These are phyloP conservation scores for Phytophthora podocarpi DNA, from an alignment of 352 stramenopile species.

Conservation along the genomic window DNA sequence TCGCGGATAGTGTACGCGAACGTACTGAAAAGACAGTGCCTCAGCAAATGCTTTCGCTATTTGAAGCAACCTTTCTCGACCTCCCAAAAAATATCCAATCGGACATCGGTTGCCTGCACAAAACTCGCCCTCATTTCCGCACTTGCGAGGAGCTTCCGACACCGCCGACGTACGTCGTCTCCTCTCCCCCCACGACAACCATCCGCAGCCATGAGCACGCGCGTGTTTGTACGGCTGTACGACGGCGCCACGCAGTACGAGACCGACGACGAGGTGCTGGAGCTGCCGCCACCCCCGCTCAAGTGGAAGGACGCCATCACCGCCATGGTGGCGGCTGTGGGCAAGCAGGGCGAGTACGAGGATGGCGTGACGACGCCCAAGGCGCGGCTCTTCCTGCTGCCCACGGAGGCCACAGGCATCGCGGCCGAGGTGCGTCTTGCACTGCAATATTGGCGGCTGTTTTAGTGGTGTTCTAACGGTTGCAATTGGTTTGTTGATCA, in stretches of 20 bases:
- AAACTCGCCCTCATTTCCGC: constrained; percentile 33
- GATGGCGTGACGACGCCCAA: constrained; percentile 43
- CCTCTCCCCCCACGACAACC: background rate
- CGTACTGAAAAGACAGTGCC: constrained; percentile 11
- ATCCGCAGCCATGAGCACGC: constrained; percentile 47
- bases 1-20: background rate
- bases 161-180: background rate
- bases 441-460: background rate
- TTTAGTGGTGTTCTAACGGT: constrained; percentile 13
- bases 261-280: constrained; percentile 68
- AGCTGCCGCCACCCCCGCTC: constrained; percentile 66
- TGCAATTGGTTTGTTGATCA: background rate
- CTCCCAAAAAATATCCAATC: constrained; percentile 26
- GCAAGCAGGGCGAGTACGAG: constrained; percentile 53
- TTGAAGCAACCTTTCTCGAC: constrained; percentile 1
- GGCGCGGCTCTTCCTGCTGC: constrained; percentile 70
- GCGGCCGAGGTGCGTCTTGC: constrained; percentile 54
- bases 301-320: constrained; percentile 69
- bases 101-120: constrained; percentile 6
- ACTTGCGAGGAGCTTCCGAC: constrained; percentile 31
- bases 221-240: constrained; percentile 83
- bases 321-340: constrained; percentile 66
- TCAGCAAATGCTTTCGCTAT: background rate
- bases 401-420: constrained; percentile 59
- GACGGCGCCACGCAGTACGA: constrained; percentile 55